phyloP scores from a whole-genome alignment of 768 basidiomycete species.

The Suillus subaureus region DNA sequence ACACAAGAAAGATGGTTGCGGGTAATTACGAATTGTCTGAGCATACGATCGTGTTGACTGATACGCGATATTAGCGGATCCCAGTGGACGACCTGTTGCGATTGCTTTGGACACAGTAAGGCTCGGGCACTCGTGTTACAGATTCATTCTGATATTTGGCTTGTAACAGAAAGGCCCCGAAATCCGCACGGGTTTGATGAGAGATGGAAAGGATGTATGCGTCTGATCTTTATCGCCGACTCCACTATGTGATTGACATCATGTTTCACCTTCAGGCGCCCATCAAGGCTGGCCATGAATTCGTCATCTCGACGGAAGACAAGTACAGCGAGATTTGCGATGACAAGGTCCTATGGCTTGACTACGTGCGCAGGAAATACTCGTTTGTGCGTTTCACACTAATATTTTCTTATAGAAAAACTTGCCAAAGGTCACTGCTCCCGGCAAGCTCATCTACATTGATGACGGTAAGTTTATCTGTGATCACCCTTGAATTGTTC shows the following conservation, averaged over 20 bases:
- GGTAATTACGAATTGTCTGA: constrained; percentile 44
- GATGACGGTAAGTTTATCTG: constrained; percentile 73
- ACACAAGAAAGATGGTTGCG: constrained; percentile 84
- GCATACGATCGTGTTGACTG: not conserved
- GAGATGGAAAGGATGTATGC: constrained; percentile 82
- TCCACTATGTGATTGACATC: constrained; percentile 10
- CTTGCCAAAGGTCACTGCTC: constrained; percentile 91
- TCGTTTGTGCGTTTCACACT: constrained; percentile 1
- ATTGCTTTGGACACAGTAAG: constrained; percentile 96
- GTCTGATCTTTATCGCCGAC: constrained; percentile 12
- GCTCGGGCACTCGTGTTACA: constrained; percentile 8
- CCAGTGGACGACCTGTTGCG: constrained; percentile 86
- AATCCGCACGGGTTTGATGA: constrained; percentile 96
- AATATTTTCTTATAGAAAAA: constrained; percentile 58
- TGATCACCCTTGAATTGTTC: not conserved
- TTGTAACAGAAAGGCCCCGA: constrained; percentile 91
- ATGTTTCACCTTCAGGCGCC: constrained; percentile 53
- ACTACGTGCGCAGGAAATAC: constrained; percentile 69
- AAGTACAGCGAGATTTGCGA: constrained; percentile 80
- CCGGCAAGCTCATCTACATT: constrained; percentile 97
- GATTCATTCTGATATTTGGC: not conserved
- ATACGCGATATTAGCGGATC: constrained; percentile 49
- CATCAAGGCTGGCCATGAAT: constrained; percentile 91
- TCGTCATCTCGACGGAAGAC: constrained; percentile 83
- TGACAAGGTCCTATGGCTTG: constrained; percentile 85